These are phyloP conservation scores for Backusella circina DNA, from an alignment of 192 early-diverging fungal species.

Conservation along the genomic window DNA sequence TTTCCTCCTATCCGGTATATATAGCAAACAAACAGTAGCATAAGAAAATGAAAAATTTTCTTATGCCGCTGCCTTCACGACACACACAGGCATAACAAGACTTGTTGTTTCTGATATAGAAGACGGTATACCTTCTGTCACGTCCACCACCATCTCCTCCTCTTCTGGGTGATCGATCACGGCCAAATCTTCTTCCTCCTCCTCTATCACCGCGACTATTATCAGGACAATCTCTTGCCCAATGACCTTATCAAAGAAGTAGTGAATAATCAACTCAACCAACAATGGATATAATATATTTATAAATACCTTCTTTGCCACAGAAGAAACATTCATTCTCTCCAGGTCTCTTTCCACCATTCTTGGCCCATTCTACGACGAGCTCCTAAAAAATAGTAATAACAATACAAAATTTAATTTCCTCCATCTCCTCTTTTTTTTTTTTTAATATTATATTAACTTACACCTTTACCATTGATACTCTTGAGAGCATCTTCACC, in stretches of 20 bases:
- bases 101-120: not conserved
- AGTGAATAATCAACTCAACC: no score
- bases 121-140: constrained; percentile 24
- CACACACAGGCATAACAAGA: constrained; percentile 11
- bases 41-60: not conserved
- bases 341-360: constrained; percentile 45
- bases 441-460: constrained; percentile 18
- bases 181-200: constrained; percentile 24
- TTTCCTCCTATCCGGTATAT: not conserved
- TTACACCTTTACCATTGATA: constrained; percentile 38
- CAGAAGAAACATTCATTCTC: constrained; percentile 49
- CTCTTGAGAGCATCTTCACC: constrained; percentile 46
- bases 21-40: not conserved
- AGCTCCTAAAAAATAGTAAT: constrained; percentile 5
- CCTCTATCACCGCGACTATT: not conserved
- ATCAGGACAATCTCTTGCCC: constrained; percentile 44
- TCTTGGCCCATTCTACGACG: constrained; percentile 57
- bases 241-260: no score
- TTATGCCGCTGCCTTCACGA: not conserved
- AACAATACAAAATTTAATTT: not conserved
- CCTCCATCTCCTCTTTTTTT: not conserved
- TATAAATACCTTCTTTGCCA: constrained; percentile 13
- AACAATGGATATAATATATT: no score
- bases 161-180: constrained; percentile 17
- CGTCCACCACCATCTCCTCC: not conserved